Evolutionary conservation across 2,329 filamentous ascomycete genomes (phyloP).

Genomic region (Hysterium pulicare): DNA sequence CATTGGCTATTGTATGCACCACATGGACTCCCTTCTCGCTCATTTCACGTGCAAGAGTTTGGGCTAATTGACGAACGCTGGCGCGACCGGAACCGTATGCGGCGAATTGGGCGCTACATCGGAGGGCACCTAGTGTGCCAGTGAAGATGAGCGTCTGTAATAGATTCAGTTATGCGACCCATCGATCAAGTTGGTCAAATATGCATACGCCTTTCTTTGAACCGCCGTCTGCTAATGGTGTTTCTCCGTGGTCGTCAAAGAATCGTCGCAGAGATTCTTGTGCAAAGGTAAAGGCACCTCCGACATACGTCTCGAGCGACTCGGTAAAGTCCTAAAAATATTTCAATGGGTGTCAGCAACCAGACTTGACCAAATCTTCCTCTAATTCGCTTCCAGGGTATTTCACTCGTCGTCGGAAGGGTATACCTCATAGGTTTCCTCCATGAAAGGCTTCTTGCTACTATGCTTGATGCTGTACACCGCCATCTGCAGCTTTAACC

Average conservation of each 20-base stretch:
- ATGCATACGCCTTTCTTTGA: slow-evolving; percentile 49
- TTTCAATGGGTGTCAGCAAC: too few relatives aligned
- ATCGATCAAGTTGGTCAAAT: too few relatives aligned
- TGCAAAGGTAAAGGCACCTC: slow-evolving; percentile 54
- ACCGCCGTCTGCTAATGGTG: slow-evolving; percentile 44
- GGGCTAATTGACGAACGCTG: slow-evolving; percentile 54
- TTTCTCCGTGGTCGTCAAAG: slow-evolving; percentile 51
- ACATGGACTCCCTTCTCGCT: slow-evolving; percentile 56
- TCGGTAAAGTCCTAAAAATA: slow-evolving; percentile 28
- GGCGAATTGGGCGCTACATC: slow-evolving; percentile 53
- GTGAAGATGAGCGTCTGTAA: slow-evolving; percentile 54
- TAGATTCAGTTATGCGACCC: too few relatives aligned
- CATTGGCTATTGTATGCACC: slow-evolving; percentile 59
- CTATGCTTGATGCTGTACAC: slow-evolving; percentile 57
- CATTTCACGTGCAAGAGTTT: slow-evolving; percentile 56
- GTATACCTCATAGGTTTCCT: slow-evolving; percentile 49
- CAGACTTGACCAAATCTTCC: too few relatives aligned
- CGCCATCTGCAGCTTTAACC: slow-evolving; percentile 51
- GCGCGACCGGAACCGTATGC: slow-evolving; percentile 55
- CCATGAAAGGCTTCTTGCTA: slow-evolving; percentile 54
- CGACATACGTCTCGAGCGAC: slow-evolving; percentile 51
- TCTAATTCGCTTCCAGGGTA: too few relatives aligned
- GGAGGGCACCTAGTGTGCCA: slow-evolving; percentile 52
- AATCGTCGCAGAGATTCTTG: slow-evolving; percentile 53
- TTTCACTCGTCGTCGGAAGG: too few relatives aligned